Evolutionary conservation across 139 green algal species (phyloP).

Genomic region (Volvox africanus): DNA sequence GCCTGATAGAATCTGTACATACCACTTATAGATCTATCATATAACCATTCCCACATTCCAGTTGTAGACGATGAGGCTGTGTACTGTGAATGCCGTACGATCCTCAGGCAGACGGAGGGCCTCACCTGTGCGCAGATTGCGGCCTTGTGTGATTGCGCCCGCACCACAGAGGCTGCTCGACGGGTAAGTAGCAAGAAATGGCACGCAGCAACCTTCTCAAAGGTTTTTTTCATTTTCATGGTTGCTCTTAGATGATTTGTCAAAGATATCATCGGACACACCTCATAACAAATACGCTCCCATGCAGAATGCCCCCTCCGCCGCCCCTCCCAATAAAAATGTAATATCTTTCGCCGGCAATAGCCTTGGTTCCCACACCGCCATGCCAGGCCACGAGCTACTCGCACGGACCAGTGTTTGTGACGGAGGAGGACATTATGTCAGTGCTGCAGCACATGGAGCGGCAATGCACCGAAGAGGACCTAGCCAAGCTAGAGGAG

Average conservation of each 20-base stretch:
- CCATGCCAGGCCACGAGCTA: not conserved
- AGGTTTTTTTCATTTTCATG: too few species aligned
- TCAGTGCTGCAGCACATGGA: not conserved
- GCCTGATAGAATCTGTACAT: not conserved
- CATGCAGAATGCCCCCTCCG: too few species aligned
- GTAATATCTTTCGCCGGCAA: too few species aligned
- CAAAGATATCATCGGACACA: too few species aligned
- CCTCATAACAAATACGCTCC: too few species aligned
- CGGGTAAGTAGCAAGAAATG: not conserved
- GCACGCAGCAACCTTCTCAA: too few species aligned
- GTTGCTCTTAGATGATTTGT: too few species aligned
- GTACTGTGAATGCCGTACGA: not conserved
- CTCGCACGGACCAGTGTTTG: too few species aligned
- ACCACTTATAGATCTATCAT: too few species aligned
- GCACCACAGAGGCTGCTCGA: not conserved
- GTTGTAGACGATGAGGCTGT: not conserved
- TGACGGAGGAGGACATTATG: not conserved
- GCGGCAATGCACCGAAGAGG: not conserved
- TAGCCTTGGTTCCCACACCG: not conserved
- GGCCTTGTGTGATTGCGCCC: not conserved
- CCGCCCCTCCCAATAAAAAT: too few species aligned
- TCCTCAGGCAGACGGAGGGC: constrained; percentile 20
- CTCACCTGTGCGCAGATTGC: not conserved
- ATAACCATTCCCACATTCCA: too few species aligned
- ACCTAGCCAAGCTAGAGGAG: not conserved